Evolutionary conservation across 108 stramenopile genomes (phyloP).

Genomic region (Cyclotella kingstonii): DNA sequence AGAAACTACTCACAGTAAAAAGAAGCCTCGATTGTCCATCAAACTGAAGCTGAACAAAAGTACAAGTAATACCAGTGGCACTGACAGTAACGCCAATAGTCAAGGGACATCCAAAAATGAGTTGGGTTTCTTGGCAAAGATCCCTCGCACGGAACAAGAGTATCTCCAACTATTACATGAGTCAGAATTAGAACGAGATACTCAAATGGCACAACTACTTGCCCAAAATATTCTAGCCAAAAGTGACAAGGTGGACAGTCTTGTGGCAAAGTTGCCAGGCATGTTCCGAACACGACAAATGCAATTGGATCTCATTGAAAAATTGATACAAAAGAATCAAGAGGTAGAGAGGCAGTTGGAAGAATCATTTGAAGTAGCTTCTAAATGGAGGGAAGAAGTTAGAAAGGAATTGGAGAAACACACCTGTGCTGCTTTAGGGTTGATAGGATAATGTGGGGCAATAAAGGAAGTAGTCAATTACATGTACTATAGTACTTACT

Average conservation of each 20-base stretch:
- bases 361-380: slow-evolving; percentile 45
- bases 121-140: too few relatives aligned
- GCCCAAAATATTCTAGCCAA: slow-evolving; percentile 67
- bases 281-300: slow-evolving; percentile 67
- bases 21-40: slow-evolving; percentile 34
- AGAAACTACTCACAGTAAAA: slow-evolving; percentile 17
- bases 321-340: slow-evolving; percentile 60
- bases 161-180: slow-evolving; percentile 51
- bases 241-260: slow-evolving; percentile 66
- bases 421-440: slow-evolving; percentile 70
- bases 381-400: slow-evolving; percentile 50
- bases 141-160: slow-evolving; percentile 58
- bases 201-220: slow-evolving; percentile 47
- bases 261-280: slow-evolving; percentile 65
- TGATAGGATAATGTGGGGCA: slow-evolving; percentile 59
- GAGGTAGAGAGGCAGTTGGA: slow-evolving; percentile 52
- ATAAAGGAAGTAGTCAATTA: too few relatives aligned
- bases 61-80: slow-evolving; percentile 20
- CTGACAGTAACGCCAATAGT: slow-evolving; percentile 12
- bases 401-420: slow-evolving; percentile 55
- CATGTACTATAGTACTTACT: too few relatives aligned
- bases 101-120: slow-evolving; percentile 1
- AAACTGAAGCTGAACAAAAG: slow-evolving; percentile 25
- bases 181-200: slow-evolving; percentile 63
- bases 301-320: slow-evolving; percentile 69